Evolutionary conservation across 108 stramenopile genomes (phyloP).

Genomic region (Cyclotella kingstonii): DNA sequence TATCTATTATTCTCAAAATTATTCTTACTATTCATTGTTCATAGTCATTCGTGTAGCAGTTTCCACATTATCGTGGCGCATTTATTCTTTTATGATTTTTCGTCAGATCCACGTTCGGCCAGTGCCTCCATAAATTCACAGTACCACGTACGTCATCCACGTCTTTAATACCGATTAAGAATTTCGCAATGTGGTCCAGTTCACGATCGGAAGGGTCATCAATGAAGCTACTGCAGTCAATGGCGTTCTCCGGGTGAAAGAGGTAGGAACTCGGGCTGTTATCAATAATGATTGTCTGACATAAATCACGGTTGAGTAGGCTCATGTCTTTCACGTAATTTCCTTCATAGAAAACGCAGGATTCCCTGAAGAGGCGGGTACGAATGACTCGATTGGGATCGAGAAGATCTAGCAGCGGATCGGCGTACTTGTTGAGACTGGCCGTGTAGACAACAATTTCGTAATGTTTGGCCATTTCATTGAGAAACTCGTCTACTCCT

Average conservation of each 20-base stretch:
- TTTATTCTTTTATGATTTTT: slow-evolving; percentile 33
- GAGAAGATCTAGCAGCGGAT: slow-evolving; percentile 94
- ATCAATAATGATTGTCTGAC: slow-evolving; percentile 93
- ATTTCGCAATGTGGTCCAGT: slow-evolving; percentile 91
- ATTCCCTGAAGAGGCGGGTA: slow-evolving; percentile 93
- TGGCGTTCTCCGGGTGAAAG: slow-evolving; percentile 98
- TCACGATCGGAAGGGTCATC: slow-evolving; percentile 93
- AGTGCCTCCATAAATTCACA: slow-evolving; percentile 75
- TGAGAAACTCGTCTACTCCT: slow-evolving; percentile 94
- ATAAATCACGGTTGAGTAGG: slow-evolving; percentile 82
- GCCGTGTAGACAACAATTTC: slow-evolving; percentile 99
- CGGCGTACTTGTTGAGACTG: slow-evolving; percentile 96
- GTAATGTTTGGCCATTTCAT: slow-evolving; percentile 92
- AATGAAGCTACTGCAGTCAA: slow-evolving; percentile 94
- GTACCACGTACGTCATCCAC: slow-evolving; percentile 80
- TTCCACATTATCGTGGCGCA: slow-evolving; percentile 8
- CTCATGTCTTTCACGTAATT: slow-evolving; percentile 97
- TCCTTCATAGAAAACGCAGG: slow-evolving; percentile 96
- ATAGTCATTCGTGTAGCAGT: too few species aligned
- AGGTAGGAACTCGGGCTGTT: slow-evolving; percentile 96
- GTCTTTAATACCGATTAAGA: slow-evolving; percentile 79
- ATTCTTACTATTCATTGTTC: too few species aligned
- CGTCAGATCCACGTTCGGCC: slow-evolving; percentile 76
- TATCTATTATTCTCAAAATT: slow-evolving; percentile 4
- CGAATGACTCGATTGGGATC: slow-evolving; percentile 84